Conservation (phyloP, 331 rosid species). For the Malus hybrid region DNA sequence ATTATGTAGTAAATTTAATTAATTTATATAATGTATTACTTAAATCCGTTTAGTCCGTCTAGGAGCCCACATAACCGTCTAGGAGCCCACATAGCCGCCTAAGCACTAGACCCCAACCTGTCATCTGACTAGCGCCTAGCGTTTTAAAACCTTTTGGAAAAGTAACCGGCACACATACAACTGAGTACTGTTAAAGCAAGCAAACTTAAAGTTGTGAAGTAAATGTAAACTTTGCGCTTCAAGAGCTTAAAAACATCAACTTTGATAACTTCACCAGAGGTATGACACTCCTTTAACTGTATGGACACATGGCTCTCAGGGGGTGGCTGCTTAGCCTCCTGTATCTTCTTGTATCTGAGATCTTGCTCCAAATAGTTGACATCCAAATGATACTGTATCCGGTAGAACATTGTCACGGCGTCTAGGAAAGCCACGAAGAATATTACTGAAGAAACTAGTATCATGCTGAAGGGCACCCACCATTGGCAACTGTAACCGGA, state of each 20-base stretch:
- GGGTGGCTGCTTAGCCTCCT: neutral
- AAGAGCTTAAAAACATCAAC: neutral
- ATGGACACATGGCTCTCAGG: neutral
- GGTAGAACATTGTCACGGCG: neutral
- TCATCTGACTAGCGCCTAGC: rapidly evolving
- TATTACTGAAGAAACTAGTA: neutral
- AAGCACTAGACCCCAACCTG: rapidly evolving
- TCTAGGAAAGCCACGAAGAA: neutral
- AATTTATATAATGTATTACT: no score
- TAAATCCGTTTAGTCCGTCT: no score
- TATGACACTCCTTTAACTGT: neutral
- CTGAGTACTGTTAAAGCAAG: neutral
- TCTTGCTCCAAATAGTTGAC: neutral
- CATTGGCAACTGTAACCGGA: neutral
- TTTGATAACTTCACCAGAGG: no score
- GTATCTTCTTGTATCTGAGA: neutral
- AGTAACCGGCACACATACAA: neutral
- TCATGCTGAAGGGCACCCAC: neutral
- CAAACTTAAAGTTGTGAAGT: neutral
- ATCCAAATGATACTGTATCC: neutral
- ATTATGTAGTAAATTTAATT: no score
- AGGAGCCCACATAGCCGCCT: no score
- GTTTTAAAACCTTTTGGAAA: no score
- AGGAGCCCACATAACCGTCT: no score
- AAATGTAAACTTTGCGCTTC: neutral